phyloP scores from a whole-genome alignment of 176 grass and related monocot species.

The Hsuehochloa calcarea region DNA sequence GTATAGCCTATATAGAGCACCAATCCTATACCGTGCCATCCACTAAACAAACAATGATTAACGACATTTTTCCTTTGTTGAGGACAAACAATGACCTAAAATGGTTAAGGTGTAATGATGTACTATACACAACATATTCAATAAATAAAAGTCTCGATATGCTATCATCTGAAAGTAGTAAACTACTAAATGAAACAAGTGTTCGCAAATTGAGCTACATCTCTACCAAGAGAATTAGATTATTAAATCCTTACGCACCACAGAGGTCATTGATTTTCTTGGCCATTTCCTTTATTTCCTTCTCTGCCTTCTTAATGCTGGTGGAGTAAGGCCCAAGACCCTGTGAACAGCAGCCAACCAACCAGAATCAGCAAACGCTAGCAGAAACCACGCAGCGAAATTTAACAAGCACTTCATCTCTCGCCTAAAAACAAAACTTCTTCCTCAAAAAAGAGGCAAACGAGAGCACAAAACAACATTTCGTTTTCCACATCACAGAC shows the following conservation, averaged over 20 bases:
- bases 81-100: neutral
- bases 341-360: slow-evolving; percentile 38
- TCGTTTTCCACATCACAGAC: neutral
- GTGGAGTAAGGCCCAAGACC: slow-evolving; percentile 86
- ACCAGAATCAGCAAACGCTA: slow-evolving; percentile 23
- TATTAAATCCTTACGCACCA: slow-evolving; percentile 34
- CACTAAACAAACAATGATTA: neutral
- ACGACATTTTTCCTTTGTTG: neutral
- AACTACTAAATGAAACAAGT: neutral
- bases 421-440: neutral
- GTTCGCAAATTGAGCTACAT: neutral
- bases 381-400: neutral
- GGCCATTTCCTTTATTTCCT: slow-evolving; percentile 88
- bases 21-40: neutral
- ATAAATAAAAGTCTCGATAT: neutral
- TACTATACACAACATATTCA: neutral
- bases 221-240: neutral
- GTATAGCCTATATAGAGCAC: neutral
- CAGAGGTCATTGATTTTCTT: slow-evolving; percentile 91
- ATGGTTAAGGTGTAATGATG: neutral
- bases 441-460: neutral
- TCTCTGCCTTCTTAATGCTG: slow-evolving; percentile 82
- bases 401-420: neutral
- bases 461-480: neutral
- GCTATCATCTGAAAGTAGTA: neutral